Conservation (phyloP, 169 alveolate genomes). For the Perkinsus olseni region DNA sequence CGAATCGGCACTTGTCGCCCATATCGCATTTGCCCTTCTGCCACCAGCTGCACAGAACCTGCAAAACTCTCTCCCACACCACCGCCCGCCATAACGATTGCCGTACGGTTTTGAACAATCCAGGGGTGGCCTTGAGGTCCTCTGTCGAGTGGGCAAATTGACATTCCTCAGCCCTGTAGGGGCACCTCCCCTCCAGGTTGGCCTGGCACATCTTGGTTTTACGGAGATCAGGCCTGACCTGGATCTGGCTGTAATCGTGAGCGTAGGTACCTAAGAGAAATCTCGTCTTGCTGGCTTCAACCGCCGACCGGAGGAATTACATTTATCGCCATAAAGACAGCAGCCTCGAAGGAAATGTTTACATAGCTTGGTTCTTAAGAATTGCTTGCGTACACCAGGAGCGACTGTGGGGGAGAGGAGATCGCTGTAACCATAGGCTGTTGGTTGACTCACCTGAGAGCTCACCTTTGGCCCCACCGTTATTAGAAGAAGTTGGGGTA, state of each 20-base stretch:
- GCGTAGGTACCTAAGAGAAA: neutral
- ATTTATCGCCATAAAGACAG: neutral
- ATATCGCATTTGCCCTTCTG: neutral
- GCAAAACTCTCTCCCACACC: neutral
- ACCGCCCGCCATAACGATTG: neutral
- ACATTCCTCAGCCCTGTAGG: neutral
- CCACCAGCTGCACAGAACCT: neutral
- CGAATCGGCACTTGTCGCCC: neutral
- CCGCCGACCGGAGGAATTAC: neutral
- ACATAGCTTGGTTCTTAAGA: neutral
- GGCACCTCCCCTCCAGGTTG: neutral
- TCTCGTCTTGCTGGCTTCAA: neutral
- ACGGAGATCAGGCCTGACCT: neutral
- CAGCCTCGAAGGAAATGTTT: neutral
- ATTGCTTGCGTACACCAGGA: neutral
- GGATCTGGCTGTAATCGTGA: neutral
- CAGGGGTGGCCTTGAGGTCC: neutral
- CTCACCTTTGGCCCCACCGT: neutral
- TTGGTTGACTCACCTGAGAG: neutral
- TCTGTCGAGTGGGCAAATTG: neutral
- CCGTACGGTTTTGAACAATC: neutral
- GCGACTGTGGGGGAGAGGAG: neutral
- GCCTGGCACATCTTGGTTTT: neutral
- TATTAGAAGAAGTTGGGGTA: neutral
- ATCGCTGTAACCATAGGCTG: neutral